These are phyloP conservation scores for Babjeviella inositovora DNA, from an alignment of 805 yeast genomes.

Conservation along the genomic window DNA sequence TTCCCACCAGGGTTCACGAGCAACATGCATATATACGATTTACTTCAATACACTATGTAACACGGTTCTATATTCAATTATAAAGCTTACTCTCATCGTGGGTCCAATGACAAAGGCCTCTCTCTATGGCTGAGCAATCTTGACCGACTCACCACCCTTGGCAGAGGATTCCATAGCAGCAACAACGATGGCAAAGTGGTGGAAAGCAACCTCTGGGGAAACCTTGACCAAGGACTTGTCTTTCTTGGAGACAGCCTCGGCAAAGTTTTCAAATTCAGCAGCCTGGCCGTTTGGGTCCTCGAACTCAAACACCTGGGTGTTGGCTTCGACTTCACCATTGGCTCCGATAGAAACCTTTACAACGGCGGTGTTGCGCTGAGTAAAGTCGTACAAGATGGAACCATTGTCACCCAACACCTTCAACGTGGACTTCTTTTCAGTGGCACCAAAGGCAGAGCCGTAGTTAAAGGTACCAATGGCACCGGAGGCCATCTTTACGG, in stretches of 20 bases:
- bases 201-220: conserved; percentile 74
- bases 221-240: conserved; percentile 42
- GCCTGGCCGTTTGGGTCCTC: conserved; percentile 25
- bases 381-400: conserved; percentile 49
- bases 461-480: conserved; percentile 76
- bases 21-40: no score
- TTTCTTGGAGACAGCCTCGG: conserved; percentile 39
- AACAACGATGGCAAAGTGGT: conserved; percentile 80
- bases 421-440: conserved; percentile 50
- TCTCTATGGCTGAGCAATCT: conserved; percentile 18
- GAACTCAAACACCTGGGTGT: conserved; percentile 13
- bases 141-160: conserved; percentile 31
- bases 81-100: conserved; percentile 1
- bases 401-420: conserved; percentile 72
- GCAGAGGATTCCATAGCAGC: conserved; percentile 67
- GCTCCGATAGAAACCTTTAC: conserved; percentile 35
- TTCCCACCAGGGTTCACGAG: no score
- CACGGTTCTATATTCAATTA: no score
- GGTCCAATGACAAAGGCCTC: conserved; percentile 4
- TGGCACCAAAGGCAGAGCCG: conserved; percentile 77
- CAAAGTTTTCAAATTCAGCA: conserved; percentile 31
- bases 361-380: conserved; percentile 23
- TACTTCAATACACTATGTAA: no score
- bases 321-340: conserved; percentile 29
- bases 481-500: conserved; percentile 41